Percentiles rank a stretch among this genome's conserved stretches.
phyloP scores from a whole-genome alignment of 129 eudicot genomes.

The Chrysanthemum makinoi region DNA sequence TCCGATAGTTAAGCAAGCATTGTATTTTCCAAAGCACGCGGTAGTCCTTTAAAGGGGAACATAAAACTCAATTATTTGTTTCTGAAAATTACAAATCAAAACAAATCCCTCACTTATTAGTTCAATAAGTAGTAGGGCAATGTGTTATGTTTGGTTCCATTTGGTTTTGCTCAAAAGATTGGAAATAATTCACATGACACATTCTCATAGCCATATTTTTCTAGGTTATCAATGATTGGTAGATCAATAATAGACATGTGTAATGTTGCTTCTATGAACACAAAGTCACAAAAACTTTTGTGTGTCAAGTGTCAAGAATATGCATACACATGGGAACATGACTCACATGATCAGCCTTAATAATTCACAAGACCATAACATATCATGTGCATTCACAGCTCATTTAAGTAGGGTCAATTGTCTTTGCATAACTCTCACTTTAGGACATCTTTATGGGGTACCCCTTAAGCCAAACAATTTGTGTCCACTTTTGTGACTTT shows the following conservation, averaged over 20 bases:
- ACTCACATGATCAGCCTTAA: constrained; percentile 29
- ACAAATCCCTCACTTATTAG: too few species aligned
- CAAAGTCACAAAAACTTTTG: constrained; percentile 2
- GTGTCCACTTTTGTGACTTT: constrained; percentile 32
- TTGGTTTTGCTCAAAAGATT: too few species aligned
- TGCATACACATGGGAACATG: constrained; percentile 30
- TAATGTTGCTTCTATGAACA: constrained; percentile 38
- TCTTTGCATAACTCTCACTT: constrained; percentile 32
- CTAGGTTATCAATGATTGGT: background rate
- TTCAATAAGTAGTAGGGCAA: too few species aligned
- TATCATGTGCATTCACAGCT: constrained; percentile 38
- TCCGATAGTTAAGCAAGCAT: too few species aligned
- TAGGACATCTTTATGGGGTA: constrained; percentile 32
- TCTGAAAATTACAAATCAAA: too few species aligned
- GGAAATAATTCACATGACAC: too few species aligned
- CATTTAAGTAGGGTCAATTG: constrained; percentile 37
- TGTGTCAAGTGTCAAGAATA: constrained; percentile 22
- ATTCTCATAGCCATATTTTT: background rate
- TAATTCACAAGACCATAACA: constrained; percentile 37
- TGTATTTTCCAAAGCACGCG: too few species aligned
- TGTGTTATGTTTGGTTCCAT: too few species aligned
- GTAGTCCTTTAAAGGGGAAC: too few species aligned
- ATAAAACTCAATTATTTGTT: too few species aligned
- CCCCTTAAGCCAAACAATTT: constrained; percentile 26
- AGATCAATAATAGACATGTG: background rate